Evolutionary conservation across 192 early-diverging fungal genomes (phyloP), one percentile per base, ranked within the genome.

Genomic region (Coemansia sp.): DNA sequence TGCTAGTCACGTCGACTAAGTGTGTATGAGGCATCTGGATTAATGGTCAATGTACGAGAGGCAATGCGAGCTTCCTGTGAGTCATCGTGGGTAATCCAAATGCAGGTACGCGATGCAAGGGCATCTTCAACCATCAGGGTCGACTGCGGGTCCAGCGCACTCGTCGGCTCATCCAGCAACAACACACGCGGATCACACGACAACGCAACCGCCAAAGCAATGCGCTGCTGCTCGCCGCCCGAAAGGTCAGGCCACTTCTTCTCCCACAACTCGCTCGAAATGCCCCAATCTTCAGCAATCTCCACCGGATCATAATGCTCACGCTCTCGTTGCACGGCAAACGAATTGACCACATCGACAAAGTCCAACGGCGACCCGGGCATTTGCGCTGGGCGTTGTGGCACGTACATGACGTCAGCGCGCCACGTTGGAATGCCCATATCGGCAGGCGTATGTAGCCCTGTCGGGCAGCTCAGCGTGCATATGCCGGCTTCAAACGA

Each of bases 111-210:
- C 7, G 70, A 57, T 21, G 82, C 60, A 41, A 96, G 69, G 0
- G 92, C 85, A 6, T 85, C 66, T 65, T 96, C 92, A 2, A 96
- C 94, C 25, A 89, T 67, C 24, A 72, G 60, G 35, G 84, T 84
- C 0, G 91, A 82, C 53, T 76, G 82, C 27, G 89, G 87, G 71
- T 96, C 94, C 41, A 96, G 62, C 2, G 94, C 92, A 14, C 88
- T 89, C 1, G 94, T 95, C 3, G 94, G 94, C 70, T 95, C 93
- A 73, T 95, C 92, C 5, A 95, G 82, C 22, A 95, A 71, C 60
- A 95, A 64, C 25, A 94, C 77, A 17, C 89, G 80, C 4, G 94
- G 92, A 8, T 87, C 84, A 56, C 87, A 84, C 11, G 92, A 83
- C 17, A 92, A 69, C 15, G 89, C 92, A 57, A 95, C 89, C 0